A percentile compares a stretch with the other conserved stretches of the same genome.
phyloP scores from a whole-genome alignment of 2,329 filamentous ascomycete genomes.

The Hypoxylon sp. region DNA sequence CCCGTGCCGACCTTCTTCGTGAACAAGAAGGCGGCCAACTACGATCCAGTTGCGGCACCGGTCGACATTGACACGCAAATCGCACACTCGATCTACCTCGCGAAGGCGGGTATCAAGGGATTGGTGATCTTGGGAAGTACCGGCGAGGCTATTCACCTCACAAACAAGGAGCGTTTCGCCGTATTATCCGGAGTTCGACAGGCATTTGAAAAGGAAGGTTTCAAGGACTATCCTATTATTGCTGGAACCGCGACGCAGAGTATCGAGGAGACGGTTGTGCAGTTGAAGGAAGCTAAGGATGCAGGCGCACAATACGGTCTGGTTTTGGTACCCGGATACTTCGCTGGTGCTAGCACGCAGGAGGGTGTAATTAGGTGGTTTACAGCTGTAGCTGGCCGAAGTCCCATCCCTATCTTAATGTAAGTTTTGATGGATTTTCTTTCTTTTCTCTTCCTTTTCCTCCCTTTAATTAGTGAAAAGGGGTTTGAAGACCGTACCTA shows the following conservation, averaged over 20 bases:
- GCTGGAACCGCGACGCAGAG: slow-evolving; percentile 68
- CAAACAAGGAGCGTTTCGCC: slow-evolving; percentile 62
- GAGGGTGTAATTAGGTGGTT: slow-evolving; percentile 67
- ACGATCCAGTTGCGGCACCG: slow-evolving; percentile 55
- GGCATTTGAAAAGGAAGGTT: slow-evolving; percentile 63
- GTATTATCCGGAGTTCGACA: slow-evolving; percentile 63
- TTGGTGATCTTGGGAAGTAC: slow-evolving; percentile 70
- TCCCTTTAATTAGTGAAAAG: no score
- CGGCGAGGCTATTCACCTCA: slow-evolving; percentile 70
- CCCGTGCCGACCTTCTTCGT: slow-evolving; percentile 71
- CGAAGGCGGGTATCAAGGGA: slow-evolving; percentile 65
- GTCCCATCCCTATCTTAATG: slow-evolving; percentile 67
- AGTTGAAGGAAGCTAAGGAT: slow-evolving; percentile 62
- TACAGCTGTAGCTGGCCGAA: slow-evolving; percentile 64
- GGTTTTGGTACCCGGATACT: slow-evolving; percentile 68
- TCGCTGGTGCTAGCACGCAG: slow-evolving; percentile 62
- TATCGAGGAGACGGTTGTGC: slow-evolving; percentile 67
- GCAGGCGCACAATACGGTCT: slow-evolving; percentile 69
- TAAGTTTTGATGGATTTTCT: no score
- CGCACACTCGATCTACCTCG: slow-evolving; percentile 66
- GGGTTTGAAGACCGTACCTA: no score
- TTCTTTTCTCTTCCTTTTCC: no score
- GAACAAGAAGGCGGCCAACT: slow-evolving; percentile 48
- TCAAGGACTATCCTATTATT: slow-evolving; percentile 66
- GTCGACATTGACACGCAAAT: slow-evolving; percentile 66